Evolutionary conservation across 2,329 filamentous ascomycete genomes (phyloP), one percentile per base, ranked within the genome.

Genomic region (Fonsecaea monophora): DNA sequence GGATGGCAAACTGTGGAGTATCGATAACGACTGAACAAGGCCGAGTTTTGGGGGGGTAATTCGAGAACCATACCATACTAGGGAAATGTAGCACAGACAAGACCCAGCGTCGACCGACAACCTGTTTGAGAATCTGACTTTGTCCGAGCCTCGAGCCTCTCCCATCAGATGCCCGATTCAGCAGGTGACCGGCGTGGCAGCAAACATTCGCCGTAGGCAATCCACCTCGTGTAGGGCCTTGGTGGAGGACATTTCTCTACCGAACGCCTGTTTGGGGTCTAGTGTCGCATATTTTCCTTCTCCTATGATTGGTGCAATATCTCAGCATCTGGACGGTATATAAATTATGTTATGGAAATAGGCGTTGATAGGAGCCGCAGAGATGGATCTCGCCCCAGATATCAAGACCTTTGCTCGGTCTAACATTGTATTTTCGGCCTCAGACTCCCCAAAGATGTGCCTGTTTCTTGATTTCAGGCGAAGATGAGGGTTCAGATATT

Each of bases 191-290:
- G 34, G 53, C 30, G 25, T 55, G n/a, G 48, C 15, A 34, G 34
- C 59, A 48, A 61, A 40, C 34, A 32, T 7, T 35, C 21, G 12
- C 35, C n/a, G 21, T 5, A 30, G 25, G 55, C 37, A 58, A 48
- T 57, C 58, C 53, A 61, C 63, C 30, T 34, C 30, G 57, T 60
- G 57, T 53, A 15, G 57, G 45, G 57, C 40, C 57, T 34, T 61
- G n/a, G 25, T 53, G 50, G 61, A 64, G 42, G 59, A 56, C 56
- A 56, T 55, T 59, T 68, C 67, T 68, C 64, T 64, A 30, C 60
- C 60, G 55, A 68, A 64, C 60, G 59, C 42, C 67, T 54, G 34
- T 35, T 64, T 68, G 60, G 25, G 57, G 64, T 64, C 53, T 68
- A 66, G 67, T 38, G 32, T 37, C 30, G 54, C 13, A 10, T 38